These are phyloP conservation scores for Chrysanthemum makinoi DNA, from an alignment of 129 eudicot species.

Conservation along the genomic window DNA sequence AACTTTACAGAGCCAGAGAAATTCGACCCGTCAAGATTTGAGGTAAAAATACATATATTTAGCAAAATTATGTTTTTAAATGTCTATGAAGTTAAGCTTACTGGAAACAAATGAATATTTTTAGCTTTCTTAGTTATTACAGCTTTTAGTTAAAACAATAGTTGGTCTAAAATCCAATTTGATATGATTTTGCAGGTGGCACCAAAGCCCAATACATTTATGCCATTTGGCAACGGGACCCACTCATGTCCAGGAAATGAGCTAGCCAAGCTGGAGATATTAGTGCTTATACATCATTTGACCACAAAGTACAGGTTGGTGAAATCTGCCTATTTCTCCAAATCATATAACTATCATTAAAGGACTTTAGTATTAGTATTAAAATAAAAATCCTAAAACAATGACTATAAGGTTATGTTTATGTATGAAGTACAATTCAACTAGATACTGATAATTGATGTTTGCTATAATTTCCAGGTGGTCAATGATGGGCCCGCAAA, in stretches of 20 bases:
- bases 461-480: slow-evolving; percentile 53
- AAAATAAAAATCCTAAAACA: not conserved
- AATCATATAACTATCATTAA: slow-evolving; percentile 4
- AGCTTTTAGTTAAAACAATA: not conserved
- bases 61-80: not conserved
- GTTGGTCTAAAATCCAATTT: slow-evolving; percentile 18
- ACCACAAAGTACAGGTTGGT: slow-evolving; percentile 96
- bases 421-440: not conserved
- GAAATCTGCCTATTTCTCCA: slow-evolving; percentile 3
- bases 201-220: slow-evolving; percentile 83
- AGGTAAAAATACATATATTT: slow-evolving; percentile 41
- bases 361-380: not conserved
- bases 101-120: too few species aligned
- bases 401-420: slow-evolving; percentile 18
- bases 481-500: slow-evolving; percentile 90
- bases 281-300: slow-evolving; percentile 79
- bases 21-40: slow-evolving; percentile 98
- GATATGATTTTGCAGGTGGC: slow-evolving; percentile 64
- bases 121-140: not conserved
- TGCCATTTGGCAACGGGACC: slow-evolving; percentile 99
- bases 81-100: not conserved
- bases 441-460: not conserved
- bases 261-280: slow-evolving; percentile 86
- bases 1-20: slow-evolving; percentile 81
- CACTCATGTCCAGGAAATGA: slow-evolving; percentile 98